These are phyloP conservation scores for Climacium dendroides DNA, from an alignment of 225 moss, liverwort and hornwort genomes.

Conservation along the genomic window DNA sequence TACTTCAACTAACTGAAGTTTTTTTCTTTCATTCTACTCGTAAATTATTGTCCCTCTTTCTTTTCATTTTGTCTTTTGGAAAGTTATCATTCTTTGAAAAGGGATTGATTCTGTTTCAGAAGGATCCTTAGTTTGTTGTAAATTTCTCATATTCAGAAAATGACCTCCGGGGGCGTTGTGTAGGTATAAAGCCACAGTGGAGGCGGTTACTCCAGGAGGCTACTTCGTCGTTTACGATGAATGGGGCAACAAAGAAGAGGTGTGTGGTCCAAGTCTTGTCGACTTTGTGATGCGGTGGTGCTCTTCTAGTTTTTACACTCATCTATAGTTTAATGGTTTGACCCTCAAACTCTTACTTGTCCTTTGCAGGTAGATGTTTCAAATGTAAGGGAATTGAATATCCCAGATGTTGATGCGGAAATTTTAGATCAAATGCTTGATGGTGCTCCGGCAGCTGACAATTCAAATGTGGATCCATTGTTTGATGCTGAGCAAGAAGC, in stretches of 20 bases:
- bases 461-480: conserved; percentile 25
- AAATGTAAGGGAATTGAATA: conserved; percentile 55
- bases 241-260: conserved; percentile 99
- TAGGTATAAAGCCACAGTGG: conserved; percentile 91
- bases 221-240: conserved; percentile 90
- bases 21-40: neutral
- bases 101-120: neutral
- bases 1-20: neutral
- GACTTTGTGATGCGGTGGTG: neutral
- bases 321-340: neutral
- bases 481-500: conserved; percentile 87
- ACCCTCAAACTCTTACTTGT: neutral
- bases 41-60: neutral
- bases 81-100: neutral
- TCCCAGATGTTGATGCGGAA: conserved; percentile 35
- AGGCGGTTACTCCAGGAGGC: conserved; percentile 65
- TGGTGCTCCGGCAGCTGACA: conserved; percentile 19
- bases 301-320: neutral
- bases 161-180: neutral
- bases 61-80: neutral
- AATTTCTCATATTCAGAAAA: neutral
- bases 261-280: neutral
- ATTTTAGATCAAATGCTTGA: conserved; percentile 29
- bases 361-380: conserved; percentile 59
- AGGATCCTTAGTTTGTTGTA: neutral